phyloP scores from a whole-genome alignment of 2,329 filamentous ascomycete genomes.

The Fusarium ramigenum region DNA sequence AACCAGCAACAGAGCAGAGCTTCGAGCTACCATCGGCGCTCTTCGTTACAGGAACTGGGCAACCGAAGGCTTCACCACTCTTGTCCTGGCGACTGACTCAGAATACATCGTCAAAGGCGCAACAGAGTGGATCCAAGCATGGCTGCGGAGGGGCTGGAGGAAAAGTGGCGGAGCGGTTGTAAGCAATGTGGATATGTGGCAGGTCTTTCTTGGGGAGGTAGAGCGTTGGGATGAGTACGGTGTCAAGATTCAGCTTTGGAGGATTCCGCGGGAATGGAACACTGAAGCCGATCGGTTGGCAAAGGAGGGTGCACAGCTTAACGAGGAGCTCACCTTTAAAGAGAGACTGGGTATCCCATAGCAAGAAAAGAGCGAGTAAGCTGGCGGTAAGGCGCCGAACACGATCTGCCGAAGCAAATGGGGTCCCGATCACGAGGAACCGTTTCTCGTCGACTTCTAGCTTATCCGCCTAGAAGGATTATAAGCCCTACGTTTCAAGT shows the following conservation, averaged over 20 bases:
- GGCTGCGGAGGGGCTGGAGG: slow-evolving; percentile 54
- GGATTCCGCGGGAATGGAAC: slow-evolving; percentile 56
- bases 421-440: not conserved
- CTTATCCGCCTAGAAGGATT: no score
- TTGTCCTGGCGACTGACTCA: slow-evolving; percentile 52
- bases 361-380: not conserved
- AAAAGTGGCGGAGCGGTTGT: slow-evolving; percentile 48
- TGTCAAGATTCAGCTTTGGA: slow-evolving; percentile 57
- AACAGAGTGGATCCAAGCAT: slow-evolving; percentile 3
- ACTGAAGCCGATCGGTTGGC: slow-evolving; percentile 52
- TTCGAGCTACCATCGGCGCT: slow-evolving; percentile 12
- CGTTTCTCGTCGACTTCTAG: not conserved
- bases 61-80: slow-evolving; percentile 39
- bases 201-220: slow-evolving; percentile 55
- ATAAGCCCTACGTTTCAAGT: not conserved
- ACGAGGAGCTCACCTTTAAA: not conserved
- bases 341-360: not conserved
- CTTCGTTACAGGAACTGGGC: slow-evolving; percentile 36
- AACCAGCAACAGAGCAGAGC: slow-evolving; percentile 54
- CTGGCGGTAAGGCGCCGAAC: no score
- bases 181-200: slow-evolving; percentile 64
- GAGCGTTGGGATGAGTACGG: slow-evolving; percentile 44
- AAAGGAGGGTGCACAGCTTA: slow-evolving; percentile 42
- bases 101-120: slow-evolving; percentile 20
- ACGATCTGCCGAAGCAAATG: not conserved